A percentile compares a stretch with the other conserved stretches of the same genome.
Conservation (phyloP, 108 stramenopile genomes). For the Stephanodiscus triporus region DNA sequence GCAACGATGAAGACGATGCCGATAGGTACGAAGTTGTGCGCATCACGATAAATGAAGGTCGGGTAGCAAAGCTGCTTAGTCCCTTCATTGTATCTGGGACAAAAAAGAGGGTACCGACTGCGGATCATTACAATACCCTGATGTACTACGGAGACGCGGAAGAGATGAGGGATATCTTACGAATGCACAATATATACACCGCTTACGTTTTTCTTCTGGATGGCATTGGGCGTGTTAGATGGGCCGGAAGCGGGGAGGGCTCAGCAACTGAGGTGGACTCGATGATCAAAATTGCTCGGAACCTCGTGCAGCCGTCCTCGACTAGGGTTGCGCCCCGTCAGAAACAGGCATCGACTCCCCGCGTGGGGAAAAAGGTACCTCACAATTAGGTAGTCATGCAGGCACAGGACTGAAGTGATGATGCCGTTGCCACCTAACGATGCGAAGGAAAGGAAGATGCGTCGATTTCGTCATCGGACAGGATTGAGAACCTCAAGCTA, state of each 20-base stretch:
- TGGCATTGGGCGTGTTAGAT: constrained; percentile 78
- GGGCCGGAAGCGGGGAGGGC: constrained; percentile 77
- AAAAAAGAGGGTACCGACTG: constrained; percentile 61
- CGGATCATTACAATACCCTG: constrained; percentile 64
- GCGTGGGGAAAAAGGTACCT: constrained; percentile 36
- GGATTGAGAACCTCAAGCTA: neutral
- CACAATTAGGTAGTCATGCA: neutral
- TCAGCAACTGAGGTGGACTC: constrained; percentile 59
- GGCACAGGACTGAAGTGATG: neutral
- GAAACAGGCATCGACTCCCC: constrained; percentile 16
- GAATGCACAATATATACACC: constrained; percentile 87
- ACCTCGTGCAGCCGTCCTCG: constrained; percentile 38
- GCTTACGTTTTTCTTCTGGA: constrained; percentile 82
- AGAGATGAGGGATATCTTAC: constrained; percentile 68
- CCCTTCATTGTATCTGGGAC: constrained; percentile 51
- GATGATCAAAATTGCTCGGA: constrained; percentile 61
- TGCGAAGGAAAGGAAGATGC: too few species aligned
- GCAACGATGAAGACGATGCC: constrained; percentile 19
- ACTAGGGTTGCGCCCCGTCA: neutral
- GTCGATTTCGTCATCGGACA: neutral
- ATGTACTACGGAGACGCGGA: constrained; percentile 76
- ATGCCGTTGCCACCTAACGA: neutral
- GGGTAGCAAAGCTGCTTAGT: constrained; percentile 54
- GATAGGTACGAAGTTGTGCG: constrained; percentile 37
- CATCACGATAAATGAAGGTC: constrained; percentile 63